Percentiles rank a stretch among this genome's conserved stretches.
Evolutionary conservation across 2,329 filamentous ascomycete genomes (phyloP).

Genomic region (Aspergillus sp.): DNA sequence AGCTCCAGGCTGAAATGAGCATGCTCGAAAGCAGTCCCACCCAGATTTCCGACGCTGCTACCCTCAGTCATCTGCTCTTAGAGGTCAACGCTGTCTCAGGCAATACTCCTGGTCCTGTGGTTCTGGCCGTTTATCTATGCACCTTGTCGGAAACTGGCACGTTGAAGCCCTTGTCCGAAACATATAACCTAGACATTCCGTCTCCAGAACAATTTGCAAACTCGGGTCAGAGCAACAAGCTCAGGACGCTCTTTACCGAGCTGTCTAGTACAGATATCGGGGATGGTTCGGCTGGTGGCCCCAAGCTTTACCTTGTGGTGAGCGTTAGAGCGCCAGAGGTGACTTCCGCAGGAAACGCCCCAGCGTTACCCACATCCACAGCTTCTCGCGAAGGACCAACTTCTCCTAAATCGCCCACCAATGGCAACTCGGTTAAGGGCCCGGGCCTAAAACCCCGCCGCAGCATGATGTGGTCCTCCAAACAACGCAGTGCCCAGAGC

Average conservation of each 20-base stretch:
- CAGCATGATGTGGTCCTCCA: conserved; percentile 47
- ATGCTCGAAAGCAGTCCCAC: conserved; percentile 80
- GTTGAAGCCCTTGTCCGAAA: conserved; percentile 74
- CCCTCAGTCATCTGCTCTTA: conserved; percentile 76
- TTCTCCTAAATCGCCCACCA: conserved; percentile 25
- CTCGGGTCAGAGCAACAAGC: conserved; percentile 63
- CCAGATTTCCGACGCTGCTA: conserved; percentile 64
- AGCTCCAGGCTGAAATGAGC: conserved; percentile 93
- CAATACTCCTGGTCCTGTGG: conserved; percentile 71
- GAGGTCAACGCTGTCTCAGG: conserved; percentile 82
- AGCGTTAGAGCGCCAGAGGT: conserved; percentile 67
- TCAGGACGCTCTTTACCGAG: conserved; percentile 86
- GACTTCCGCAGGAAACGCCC: conserved; percentile 26
- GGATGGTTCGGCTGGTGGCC: conserved; percentile 61
- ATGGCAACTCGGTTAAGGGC: conserved; percentile 36
- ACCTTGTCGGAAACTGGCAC: conserved; percentile 65
- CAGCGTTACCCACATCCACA: conserved; percentile 29
- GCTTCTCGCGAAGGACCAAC: conserved; percentile 35
- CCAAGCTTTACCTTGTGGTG: conserved; percentile 79
- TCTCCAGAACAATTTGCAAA: conserved; percentile 69
- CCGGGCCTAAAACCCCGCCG: conserved; percentile 39
- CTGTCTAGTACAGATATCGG: conserved; percentile 73
- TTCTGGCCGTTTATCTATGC: conserved; percentile 75
- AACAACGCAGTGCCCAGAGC: conserved; percentile 30
- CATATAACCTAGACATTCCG: conserved; percentile 75